Percentiles rank a stretch among this genome's conserved stretches.
phyloP scores from a whole-genome alignment of 2,329 filamentous ascomycete species.

The Arthrinium puccinioides region DNA sequence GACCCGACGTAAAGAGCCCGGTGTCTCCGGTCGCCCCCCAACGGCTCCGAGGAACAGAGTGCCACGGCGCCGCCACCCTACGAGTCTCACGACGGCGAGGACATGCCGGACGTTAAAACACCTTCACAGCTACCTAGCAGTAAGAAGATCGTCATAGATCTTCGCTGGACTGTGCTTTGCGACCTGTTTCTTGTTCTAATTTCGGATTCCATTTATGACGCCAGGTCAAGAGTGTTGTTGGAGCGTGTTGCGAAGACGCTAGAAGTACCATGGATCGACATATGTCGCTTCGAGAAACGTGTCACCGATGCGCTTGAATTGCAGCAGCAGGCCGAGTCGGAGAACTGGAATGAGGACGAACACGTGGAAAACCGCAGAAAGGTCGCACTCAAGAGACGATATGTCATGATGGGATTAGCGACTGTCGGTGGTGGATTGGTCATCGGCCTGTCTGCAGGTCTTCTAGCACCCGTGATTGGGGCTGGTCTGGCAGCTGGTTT shows the following conservation, averaged over 20 bases:
- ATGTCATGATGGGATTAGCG: slow-evolving; percentile 93
- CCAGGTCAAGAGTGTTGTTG: slow-evolving; percentile 75
- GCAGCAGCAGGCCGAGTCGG: slow-evolving; percentile 89
- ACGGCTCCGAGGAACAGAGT: slow-evolving; percentile 33
- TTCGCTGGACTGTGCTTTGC: slow-evolving; percentile 94
- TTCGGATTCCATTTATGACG: slow-evolving; percentile 88
- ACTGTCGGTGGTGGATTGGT: slow-evolving; percentile 93
- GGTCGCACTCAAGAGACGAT: slow-evolving; percentile 70
- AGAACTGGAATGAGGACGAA: slow-evolving; percentile 96
- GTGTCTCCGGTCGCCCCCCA: slow-evolving; percentile 18
- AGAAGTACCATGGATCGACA: slow-evolving; percentile 82
- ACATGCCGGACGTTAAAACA: slow-evolving; percentile 71
- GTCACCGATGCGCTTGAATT: slow-evolving; percentile 96
- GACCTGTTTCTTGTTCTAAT: slow-evolving; percentile 94
- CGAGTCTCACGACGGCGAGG: slow-evolving; percentile 56
- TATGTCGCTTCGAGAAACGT: slow-evolving; percentile 93
- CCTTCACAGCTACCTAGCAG: slow-evolving; percentile 77
- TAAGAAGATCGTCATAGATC: slow-evolving; percentile 85
- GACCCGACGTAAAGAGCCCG: slow-evolving; percentile 16
- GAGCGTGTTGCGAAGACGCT: slow-evolving; percentile 77
- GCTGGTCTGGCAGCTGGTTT: slow-evolving; percentile 91
- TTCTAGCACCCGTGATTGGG: slow-evolving; percentile 89
- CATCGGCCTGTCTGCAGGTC: slow-evolving; percentile 87
- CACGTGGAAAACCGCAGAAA: slow-evolving; percentile 86
- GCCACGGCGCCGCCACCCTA: slow-evolving; percentile 53